phyloP scores from a whole-genome alignment of 805 yeast genomes.

The Ogataea corticis region DNA sequence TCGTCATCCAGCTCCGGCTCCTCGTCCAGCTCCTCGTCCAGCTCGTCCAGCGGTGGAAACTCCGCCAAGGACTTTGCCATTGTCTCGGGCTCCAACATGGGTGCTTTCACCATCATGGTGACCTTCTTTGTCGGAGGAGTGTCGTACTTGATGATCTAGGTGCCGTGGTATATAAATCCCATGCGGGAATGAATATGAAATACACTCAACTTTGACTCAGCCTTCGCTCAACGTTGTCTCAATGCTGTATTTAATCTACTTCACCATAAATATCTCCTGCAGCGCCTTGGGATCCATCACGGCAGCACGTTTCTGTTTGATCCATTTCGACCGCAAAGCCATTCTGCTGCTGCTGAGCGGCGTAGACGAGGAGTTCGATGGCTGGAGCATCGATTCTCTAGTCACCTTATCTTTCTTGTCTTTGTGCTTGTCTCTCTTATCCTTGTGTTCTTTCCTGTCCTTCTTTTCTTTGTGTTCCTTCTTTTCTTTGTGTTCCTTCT shows the following conservation, averaged over 20 bases:
- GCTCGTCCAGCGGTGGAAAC: conserved; percentile 33
- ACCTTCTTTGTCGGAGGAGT: conserved; percentile 48
- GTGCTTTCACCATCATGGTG: conserved; percentile 35
- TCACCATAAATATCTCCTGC: conserved; percentile 89
- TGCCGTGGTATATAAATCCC: background rate
- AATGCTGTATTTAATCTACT: conserved; percentile 18
- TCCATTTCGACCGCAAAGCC: conserved; percentile 83
- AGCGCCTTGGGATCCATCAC: conserved; percentile 86
- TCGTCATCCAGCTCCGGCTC: conserved; percentile 27
- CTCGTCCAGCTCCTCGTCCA: conserved; percentile 26
- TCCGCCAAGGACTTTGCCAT: conserved; percentile 10
- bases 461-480: conserved; percentile 11
- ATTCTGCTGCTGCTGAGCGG: conserved; percentile 51
- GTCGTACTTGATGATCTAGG: conserved; percentile 34
- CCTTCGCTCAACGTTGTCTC: too few relatives aligned
- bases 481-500: conserved; percentile 29
- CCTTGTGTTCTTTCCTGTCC: conserved; percentile 23
- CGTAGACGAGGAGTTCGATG: conserved; percentile 31
- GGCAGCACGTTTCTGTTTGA: conserved; percentile 87
- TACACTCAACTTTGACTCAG: background rate
- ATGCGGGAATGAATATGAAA: too few relatives aligned
- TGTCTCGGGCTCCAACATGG: conserved; percentile 29
- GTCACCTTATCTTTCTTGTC: conserved; percentile 24
- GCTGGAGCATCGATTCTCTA: conserved; percentile 43
- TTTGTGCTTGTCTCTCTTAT: conserved; percentile 26